Percentiles rank a stretch among this genome's conserved stretches.
Conservation (phyloP, 2,329 filamentous ascomycete species). For the Zymoseptoria brevis region DNA sequence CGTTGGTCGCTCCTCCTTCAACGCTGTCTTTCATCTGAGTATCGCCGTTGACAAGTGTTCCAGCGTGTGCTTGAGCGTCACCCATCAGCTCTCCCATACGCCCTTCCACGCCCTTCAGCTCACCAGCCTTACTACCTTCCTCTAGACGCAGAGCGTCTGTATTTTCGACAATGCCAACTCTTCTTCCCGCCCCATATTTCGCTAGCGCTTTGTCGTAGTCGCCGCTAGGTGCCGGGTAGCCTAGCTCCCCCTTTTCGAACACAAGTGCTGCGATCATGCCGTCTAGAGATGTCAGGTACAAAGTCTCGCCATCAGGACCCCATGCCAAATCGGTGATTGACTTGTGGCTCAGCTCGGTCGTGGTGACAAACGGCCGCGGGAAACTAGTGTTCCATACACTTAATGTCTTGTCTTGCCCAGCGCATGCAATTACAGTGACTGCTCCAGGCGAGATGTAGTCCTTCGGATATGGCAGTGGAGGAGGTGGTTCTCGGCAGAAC, state of each 20-base stretch:
- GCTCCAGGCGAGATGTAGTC: slow-evolving; percentile 35
- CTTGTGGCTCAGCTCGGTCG: slow-evolving; percentile 81
- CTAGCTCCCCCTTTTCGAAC: slow-evolving; percentile 81
- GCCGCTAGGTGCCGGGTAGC: slow-evolving; percentile 74
- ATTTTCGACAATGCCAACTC: slow-evolving; percentile 87
- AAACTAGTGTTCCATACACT: slow-evolving; percentile 98
- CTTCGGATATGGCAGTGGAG: slow-evolving; percentile 42
- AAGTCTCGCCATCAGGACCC: slow-evolving; percentile 80
- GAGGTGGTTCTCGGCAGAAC: slow-evolving; percentile 64
- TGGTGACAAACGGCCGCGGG: slow-evolving; percentile 79
- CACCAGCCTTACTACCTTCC: slow-evolving; percentile 77
- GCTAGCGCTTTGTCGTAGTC: slow-evolving; percentile 90
- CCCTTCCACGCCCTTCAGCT: slow-evolving; percentile 81
- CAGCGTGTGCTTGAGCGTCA: slow-evolving; percentile 55
- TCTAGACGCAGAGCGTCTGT: slow-evolving; percentile 82
- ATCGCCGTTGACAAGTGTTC: slow-evolving; percentile 32
- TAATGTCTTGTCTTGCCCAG: slow-evolving; percentile 90
- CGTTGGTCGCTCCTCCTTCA: slow-evolving; percentile 13
- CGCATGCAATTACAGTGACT: slow-evolving; percentile 94
- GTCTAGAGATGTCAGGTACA: slow-evolving; percentile 83
- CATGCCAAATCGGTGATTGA: slow-evolving; percentile 91
- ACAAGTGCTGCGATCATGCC: slow-evolving; percentile 74
- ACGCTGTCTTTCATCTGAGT: slow-evolving; percentile 38
- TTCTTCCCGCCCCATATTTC: slow-evolving; percentile 82
- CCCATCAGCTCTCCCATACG: slow-evolving; percentile 99